Percentiles rank a stretch among this genome's conserved stretches.
phyloP scores from a whole-genome alignment of 2,329 filamentous ascomycete genomes.

The Pestalotiopsis sp. region DNA sequence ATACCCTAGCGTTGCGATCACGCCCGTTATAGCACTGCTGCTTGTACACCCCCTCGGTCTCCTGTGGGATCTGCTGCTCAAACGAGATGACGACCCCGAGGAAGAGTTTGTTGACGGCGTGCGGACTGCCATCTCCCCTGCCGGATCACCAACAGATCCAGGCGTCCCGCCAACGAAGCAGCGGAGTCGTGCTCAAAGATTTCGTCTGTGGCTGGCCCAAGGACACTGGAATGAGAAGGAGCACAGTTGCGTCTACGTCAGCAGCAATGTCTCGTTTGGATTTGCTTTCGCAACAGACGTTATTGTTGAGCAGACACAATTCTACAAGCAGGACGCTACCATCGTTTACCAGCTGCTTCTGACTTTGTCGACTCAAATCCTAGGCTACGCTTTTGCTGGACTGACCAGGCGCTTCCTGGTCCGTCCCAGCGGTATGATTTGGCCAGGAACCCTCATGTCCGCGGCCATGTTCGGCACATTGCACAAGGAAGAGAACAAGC shows the following conservation, averaged over 20 bases:
- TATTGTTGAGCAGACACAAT: slow-evolving; percentile 87
- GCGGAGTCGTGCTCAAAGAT: slow-evolving; percentile 40
- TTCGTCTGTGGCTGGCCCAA: slow-evolving; percentile 77
- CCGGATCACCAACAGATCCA: slow-evolving; percentile 15
- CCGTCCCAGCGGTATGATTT: slow-evolving; percentile 86
- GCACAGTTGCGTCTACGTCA: slow-evolving; percentile 86
- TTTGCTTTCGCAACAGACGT: slow-evolving; percentile 90
- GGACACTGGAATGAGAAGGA: slow-evolving; percentile 88
- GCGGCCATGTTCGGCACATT: slow-evolving; percentile 88
- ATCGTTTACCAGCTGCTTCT: slow-evolving; percentile 81
- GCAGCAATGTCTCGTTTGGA: slow-evolving; percentile 86
- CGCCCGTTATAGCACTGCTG: slow-evolving; percentile 83
- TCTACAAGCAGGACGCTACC: slow-evolving; percentile 80
- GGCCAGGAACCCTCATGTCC: slow-evolving; percentile 86
- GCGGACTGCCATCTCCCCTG: slow-evolving; percentile 15
- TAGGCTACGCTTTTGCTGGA: slow-evolving; percentile 86
- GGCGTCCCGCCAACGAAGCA: slow-evolving; percentile 18
- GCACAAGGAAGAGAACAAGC: slow-evolving; percentile 82
- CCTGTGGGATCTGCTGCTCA: slow-evolving; percentile 75
- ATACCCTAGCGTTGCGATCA: slow-evolving; percentile 90
- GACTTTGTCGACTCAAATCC: slow-evolving; percentile 82
- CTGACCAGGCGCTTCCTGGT: slow-evolving; percentile 81
- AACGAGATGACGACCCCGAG: slow-evolving; percentile 56
- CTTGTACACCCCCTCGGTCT: slow-evolving; percentile 84
- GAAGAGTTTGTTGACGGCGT: slow-evolving; percentile 63